Conservation (phyloP, 352 stramenopile species). For the Phytophthora colocasiae region DNA sequence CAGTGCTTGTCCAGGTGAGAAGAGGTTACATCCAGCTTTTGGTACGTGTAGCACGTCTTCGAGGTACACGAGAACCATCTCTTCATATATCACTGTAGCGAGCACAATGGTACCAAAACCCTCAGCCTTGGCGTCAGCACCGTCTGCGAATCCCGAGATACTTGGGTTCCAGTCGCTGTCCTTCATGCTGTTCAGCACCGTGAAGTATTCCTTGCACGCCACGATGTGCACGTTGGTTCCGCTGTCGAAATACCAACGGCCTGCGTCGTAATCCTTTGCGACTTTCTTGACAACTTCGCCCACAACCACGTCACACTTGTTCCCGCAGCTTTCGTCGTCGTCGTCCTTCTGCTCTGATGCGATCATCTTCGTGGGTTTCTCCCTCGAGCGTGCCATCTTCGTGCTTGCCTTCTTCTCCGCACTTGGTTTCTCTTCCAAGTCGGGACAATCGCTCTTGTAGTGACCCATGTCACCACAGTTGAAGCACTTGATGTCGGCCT, state of each 20-base stretch:
- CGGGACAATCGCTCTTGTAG: background rate
- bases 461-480: background rate
- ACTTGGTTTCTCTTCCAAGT: background rate
- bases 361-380: background rate
- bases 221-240: slow-evolving; percentile 22
- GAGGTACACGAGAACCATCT: slow-evolving; percentile 16
- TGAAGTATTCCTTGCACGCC: slow-evolving; percentile 28
- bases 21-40: slow-evolving; percentile 20
- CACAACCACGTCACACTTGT: slow-evolving; percentile 9
- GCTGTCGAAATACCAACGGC: slow-evolving; percentile 25
- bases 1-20: slow-evolving; percentile 17
- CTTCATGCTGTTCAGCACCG: slow-evolving; percentile 12
- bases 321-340: background rate
- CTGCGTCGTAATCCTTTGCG: slow-evolving; percentile 1
- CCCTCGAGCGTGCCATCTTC: slow-evolving; percentile 4
- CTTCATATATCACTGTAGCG: slow-evolving; percentile 11
- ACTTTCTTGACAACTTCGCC: slow-evolving; percentile 1
- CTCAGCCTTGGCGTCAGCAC: slow-evolving; percentile 7
- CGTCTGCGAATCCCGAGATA: slow-evolving; percentile 12
- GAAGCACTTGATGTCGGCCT: background rate
- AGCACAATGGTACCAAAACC: slow-evolving; percentile 23
- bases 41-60: slow-evolving; percentile 23
- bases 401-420: slow-evolving; percentile 1
- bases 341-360: background rate
- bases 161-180: slow-evolving; percentile 21